Evolutionary conservation across 768 basidiomycete genomes (phyloP).

Genomic region (Amanita rubescens): DNA sequence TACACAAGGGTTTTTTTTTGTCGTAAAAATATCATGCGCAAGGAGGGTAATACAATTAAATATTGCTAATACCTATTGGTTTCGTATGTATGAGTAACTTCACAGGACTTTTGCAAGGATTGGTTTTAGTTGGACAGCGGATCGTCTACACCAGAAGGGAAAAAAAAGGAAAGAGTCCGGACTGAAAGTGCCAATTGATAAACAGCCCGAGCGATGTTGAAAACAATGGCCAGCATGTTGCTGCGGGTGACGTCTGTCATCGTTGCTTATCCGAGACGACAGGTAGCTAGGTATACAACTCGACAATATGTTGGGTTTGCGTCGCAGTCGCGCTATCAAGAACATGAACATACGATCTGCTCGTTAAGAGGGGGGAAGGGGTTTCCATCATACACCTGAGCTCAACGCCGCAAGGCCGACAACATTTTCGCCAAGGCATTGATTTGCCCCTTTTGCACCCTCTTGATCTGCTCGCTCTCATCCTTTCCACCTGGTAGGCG

Average conservation of each 20-base stretch:
- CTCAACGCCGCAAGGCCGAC: slow-evolving; percentile 65
- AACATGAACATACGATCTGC: not conserved
- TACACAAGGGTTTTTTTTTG: slow-evolving; percentile 1
- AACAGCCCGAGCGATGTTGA: slow-evolving; percentile 8
- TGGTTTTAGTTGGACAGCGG: slow-evolving; percentile 10
- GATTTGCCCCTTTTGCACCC: slow-evolving; percentile 87
- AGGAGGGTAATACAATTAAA: slow-evolving; percentile 10
- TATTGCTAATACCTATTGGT: slow-evolving; percentile 9
- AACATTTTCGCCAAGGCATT: slow-evolving; percentile 89
- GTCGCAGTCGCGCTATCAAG: slow-evolving; percentile 14
- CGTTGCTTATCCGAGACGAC: slow-evolving; percentile 25
- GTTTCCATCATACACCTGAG: not conserved
- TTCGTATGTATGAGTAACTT: slow-evolving; percentile 10
- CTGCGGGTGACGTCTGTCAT: slow-evolving; percentile 15
- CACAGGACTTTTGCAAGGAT: slow-evolving; percentile 10
- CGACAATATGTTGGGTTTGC: slow-evolving; percentile 30
- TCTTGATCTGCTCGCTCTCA: slow-evolving; percentile 49
- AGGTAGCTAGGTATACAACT: slow-evolving; percentile 43
- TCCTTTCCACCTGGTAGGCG: slow-evolving; percentile 31
- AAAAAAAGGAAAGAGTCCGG: slow-evolving; percentile 15
- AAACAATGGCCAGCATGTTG: slow-evolving; percentile 4
- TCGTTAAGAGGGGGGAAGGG: not conserved
- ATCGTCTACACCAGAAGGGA: slow-evolving; percentile 9
- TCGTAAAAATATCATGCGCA: slow-evolving; percentile 8
- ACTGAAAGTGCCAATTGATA: no score